These are phyloP conservation scores for Bertia moriformis DNA, from an alignment of 2,329 filamentous ascomycete species.

Conservation along the genomic window DNA sequence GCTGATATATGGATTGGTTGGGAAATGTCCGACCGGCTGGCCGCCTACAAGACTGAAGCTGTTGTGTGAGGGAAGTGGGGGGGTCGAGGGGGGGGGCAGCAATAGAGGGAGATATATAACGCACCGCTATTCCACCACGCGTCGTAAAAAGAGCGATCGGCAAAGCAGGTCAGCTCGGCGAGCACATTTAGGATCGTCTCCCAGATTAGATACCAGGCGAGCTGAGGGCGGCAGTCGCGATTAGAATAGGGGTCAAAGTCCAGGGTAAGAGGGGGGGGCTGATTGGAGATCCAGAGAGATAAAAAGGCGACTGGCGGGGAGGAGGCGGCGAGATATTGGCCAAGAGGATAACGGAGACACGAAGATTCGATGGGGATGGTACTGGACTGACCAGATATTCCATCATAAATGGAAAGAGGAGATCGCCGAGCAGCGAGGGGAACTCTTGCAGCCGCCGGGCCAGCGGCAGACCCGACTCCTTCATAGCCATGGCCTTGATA, in stretches of 20 bases:
- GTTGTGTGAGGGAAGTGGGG: background rate
- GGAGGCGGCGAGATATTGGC: conserved; percentile 3
- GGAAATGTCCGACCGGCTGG: too few relatives aligned
- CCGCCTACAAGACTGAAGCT: too few relatives aligned
- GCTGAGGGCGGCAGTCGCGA: too few relatives aligned
- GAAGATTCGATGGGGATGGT: conserved; percentile 7
- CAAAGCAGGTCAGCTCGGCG: conserved; percentile 63
- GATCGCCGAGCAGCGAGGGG: conserved; percentile 60
- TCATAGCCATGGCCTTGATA: conserved; percentile 50
- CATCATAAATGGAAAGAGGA: conserved; percentile 67
- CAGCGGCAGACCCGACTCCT: conserved; percentile 48
- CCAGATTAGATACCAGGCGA: conserved; percentile 74
- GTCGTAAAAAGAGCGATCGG: conserved; percentile 59
- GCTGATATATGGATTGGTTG: too few relatives aligned
- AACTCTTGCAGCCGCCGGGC: conserved; percentile 49
- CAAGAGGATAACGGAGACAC: background rate
- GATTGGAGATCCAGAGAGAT: background rate
- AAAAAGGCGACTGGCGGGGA: conserved; percentile 12
- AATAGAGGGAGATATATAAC: too few relatives aligned
- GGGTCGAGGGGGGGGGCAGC: too few relatives aligned
- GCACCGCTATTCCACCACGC: conserved; percentile 52
- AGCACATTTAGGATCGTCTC: conserved; percentile 67
- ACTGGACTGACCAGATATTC: too few relatives aligned
- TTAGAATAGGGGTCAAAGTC: too few relatives aligned
- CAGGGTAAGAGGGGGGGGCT: conserved; percentile 9